Percentiles rank a stretch among this genome's conserved stretches.
Conservation (phyloP, 1,284 basidiomycete species). For the Rhodotorula sp. region DNA sequence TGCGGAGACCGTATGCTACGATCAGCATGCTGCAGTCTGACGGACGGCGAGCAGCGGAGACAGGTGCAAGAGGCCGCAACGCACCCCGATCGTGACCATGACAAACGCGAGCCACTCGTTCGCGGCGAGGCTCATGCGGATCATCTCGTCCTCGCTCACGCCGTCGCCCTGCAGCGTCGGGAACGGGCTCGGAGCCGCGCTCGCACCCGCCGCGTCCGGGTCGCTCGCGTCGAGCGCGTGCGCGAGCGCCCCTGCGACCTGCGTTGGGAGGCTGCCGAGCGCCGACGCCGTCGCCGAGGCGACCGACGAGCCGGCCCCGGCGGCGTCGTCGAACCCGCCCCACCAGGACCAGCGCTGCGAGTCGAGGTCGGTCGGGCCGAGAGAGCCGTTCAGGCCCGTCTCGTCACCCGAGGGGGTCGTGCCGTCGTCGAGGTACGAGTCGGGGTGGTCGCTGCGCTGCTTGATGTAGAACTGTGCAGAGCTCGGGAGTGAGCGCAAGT, state of each 20-base stretch:
- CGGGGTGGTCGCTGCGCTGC: constrained; percentile 31
- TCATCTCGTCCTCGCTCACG: constrained; percentile 12
- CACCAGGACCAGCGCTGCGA: constrained; percentile 37
- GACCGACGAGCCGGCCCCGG: not conserved
- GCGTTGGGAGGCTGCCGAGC: constrained; percentile 34
- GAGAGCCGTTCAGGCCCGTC: constrained; percentile 29
- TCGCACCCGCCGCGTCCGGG: not conserved
- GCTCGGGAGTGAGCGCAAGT: not conserved
- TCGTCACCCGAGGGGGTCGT: constrained; percentile 11
- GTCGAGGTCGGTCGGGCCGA: constrained; percentile 11
- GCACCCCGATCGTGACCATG: constrained; percentile 31
- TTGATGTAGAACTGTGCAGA: constrained; percentile 39
- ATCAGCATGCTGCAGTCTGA: not conserved
- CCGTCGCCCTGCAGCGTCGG: constrained; percentile 35
- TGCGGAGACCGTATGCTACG: not conserved
- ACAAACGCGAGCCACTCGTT: constrained; percentile 41
- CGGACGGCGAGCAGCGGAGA: not conserved
- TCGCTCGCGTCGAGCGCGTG: constrained; percentile 30
- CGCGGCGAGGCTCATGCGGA: constrained; percentile 25
- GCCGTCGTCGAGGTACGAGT: not conserved
- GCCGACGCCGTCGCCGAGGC: constrained; percentile 15
- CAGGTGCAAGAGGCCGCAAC: not conserved
- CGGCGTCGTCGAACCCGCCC: constrained; percentile 19
- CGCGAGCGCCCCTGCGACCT: constrained; percentile 13
- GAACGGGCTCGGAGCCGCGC: not conserved